Conservation (phyloP, 305 asterid genomes). For the Solanum hybrid region DNA sequence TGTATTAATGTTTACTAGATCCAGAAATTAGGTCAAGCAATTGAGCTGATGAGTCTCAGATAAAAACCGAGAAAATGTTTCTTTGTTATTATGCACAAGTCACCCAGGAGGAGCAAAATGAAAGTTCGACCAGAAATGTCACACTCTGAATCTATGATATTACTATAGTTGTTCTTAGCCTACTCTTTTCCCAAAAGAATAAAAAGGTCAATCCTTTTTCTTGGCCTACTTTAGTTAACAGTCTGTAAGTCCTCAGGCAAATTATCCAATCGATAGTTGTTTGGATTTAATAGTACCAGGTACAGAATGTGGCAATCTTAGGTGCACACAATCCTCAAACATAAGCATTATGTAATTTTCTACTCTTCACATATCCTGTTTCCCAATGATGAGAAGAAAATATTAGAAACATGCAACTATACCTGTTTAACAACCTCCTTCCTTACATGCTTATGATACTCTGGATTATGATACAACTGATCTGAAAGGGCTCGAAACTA, state of each 20-base stretch:
- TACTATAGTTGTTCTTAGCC: not conserved
- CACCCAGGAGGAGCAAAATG: not conserved
- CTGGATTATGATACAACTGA: conserved; percentile 70
- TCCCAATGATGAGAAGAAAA: not conserved
- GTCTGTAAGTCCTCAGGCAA: not conserved
- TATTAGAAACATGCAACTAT: not conserved
- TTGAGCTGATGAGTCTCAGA: not conserved
- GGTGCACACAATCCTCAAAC: not conserved
- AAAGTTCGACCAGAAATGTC: not conserved
- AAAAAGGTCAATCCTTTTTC: not conserved
- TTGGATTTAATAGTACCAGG: not conserved
- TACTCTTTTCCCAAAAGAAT: not conserved
- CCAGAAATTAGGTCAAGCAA: not conserved
- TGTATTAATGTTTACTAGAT: not conserved
- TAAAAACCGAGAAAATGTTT: not conserved
- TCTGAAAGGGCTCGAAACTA: conserved; percentile 97
- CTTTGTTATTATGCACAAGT: not conserved
- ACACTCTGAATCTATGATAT: not conserved
- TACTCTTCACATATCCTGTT: not conserved
- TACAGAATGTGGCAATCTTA: not conserved
- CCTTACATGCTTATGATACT: conserved; percentile 70
- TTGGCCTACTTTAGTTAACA: not conserved
- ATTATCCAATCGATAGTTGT: not conserved
- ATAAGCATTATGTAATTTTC: not conserved
- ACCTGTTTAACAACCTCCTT: conserved; percentile 85